Conservation (phyloP, 139 green algal genomes). For the Tetradesmus lagerheimii region DNA sequence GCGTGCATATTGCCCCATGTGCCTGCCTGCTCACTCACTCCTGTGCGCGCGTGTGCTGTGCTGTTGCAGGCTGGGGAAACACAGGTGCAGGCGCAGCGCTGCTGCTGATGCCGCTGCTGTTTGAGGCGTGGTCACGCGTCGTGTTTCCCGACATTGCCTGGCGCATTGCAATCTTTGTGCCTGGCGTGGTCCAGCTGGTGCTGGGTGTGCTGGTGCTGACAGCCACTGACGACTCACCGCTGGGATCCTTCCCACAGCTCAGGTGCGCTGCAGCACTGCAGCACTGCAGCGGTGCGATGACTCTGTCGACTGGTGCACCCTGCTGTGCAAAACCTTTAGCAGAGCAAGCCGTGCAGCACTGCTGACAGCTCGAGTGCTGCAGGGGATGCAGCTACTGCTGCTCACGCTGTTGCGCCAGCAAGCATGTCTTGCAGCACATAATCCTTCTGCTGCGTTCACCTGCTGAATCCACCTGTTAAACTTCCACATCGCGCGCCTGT, state of each 20-base stretch:
- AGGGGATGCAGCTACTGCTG: too few relatives aligned
- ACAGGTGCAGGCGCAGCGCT: slow-evolving; percentile 84
- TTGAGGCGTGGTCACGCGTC: not conserved
- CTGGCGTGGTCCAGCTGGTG: slow-evolving; percentile 78
- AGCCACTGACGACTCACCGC: slow-evolving; percentile 79
- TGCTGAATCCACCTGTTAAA: not conserved
- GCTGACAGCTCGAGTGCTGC: too few relatives aligned
- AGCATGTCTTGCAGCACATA: too few relatives aligned
- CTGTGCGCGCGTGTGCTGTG: not conserved
- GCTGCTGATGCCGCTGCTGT: slow-evolving; percentile 90
- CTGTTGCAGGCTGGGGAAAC: slow-evolving; percentile 88
- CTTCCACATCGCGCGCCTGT: not conserved
- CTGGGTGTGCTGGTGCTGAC: slow-evolving; percentile 70
- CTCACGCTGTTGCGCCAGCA: too few relatives aligned
- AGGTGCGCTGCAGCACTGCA: not conserved
- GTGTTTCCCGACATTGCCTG: slow-evolving; percentile 66
- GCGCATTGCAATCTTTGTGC: slow-evolving; percentile 89
- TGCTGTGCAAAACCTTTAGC: too few relatives aligned
- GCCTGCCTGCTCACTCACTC: not conserved
- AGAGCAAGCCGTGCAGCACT: too few relatives aligned
- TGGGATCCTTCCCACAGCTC: not conserved
- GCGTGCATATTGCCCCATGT: too few relatives aligned
- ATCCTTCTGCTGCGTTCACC: not conserved
- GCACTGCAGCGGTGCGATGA: not conserved
- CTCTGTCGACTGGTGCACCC: too few relatives aligned